phyloP scores from a whole-genome alignment of 2,329 filamentous ascomycete species.

The Dryadomyces quercus-mongolicae region DNA sequence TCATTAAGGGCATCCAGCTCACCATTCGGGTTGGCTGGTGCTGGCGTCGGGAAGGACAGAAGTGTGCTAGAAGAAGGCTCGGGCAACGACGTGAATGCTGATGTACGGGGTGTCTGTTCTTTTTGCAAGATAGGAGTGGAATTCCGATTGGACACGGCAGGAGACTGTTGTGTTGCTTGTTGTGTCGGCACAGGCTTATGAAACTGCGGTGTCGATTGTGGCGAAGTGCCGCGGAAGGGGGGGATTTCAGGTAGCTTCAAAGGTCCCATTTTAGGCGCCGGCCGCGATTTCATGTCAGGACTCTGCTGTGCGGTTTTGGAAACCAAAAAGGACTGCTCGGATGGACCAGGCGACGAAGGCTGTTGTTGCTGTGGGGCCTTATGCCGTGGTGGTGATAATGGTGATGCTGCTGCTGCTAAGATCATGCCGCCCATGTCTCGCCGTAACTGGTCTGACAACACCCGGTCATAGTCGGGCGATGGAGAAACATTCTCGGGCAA shows the following conservation, averaged over 20 bases:
- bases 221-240: conserved; percentile 31
- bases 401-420: conserved; percentile 25
- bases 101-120: conserved; percentile 4
- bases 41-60: conserved; percentile 42
- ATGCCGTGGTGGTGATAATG: background rate
- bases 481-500: conserved; percentile 29
- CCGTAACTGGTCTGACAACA: conserved; percentile 50
- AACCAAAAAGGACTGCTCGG: too few species aligned
- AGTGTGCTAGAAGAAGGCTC: conserved; percentile 9
- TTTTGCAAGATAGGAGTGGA: conserved; percentile 4
- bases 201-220: conserved; percentile 12
- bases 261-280: conserved; percentile 23
- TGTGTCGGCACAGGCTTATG: conserved; percentile 13
- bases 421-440: conserved; percentile 48
- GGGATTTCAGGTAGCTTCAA: conserved; percentile 43
- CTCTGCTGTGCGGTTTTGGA: too few species aligned
- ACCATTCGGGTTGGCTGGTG: conserved; percentile 45
- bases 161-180: conserved; percentile 2
- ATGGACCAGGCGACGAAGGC: conserved; percentile 9
- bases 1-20: conserved; percentile 80
- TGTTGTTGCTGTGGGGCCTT: conserved; percentile 5
- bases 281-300: conserved; percentile 16
- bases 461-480: conserved; percentile 48
- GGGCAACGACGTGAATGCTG: conserved; percentile 5
- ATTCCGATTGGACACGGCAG: background rate